Percentiles rank a stretch among this genome's conserved stretches.
Evolutionary conservation across 192 early-diverging fungal species (phyloP).

Genomic region (Backusella mclennaniae): DNA sequence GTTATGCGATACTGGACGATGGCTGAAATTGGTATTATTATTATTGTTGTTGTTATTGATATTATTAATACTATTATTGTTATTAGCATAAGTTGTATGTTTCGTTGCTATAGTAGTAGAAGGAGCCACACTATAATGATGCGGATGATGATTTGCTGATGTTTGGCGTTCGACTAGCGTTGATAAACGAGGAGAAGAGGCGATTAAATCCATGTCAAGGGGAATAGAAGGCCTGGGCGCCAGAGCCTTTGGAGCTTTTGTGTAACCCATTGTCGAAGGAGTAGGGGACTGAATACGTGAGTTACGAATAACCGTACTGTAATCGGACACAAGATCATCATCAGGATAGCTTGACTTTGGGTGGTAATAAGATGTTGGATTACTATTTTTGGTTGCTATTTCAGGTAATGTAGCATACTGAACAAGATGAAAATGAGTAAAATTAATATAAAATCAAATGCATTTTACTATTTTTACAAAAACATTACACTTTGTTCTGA

Average conservation of each 20-base stretch:
- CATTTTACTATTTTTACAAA: background rate
- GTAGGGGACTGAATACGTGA: background rate
- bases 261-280: background rate
- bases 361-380: background rate
- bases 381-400: constrained; percentile 1
- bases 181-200: background rate
- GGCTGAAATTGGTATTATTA: background rate
- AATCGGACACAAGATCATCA: constrained; percentile 16
- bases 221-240: constrained; percentile 9
- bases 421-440: background rate
- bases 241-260: background rate
- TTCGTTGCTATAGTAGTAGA: background rate
- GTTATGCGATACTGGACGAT: background rate
- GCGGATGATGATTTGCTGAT: background rate
- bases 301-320: constrained; percentile 9
- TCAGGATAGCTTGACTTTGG: background rate
- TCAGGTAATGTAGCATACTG: background rate
- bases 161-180: constrained; percentile 7
- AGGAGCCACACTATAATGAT: background rate
- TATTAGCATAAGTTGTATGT: background rate
- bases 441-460: background rate
- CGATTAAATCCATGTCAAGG: constrained; percentile 14
- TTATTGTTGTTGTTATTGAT: background rate
- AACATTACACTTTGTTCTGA: background rate
- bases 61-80: background rate